phyloP scores from a whole-genome alignment of 148 eudicot genomes.

The Chenopodium quinoa region DNA sequence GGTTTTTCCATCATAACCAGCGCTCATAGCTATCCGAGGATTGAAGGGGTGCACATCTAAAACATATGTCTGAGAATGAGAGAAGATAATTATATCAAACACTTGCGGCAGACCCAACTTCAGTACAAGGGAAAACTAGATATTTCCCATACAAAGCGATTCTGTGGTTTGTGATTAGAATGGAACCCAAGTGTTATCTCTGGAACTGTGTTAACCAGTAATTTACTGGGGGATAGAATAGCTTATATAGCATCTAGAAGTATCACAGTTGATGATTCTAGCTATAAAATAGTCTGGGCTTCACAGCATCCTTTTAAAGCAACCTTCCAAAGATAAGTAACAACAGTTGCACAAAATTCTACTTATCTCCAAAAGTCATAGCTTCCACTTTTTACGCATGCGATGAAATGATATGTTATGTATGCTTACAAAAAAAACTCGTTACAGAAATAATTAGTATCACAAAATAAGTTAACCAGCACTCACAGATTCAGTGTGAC shows the following conservation, averaged over 20 bases:
- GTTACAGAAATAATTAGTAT: neutral
- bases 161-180: neutral
- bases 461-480: constrained; percentile 1
- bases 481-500: constrained; percentile 94
- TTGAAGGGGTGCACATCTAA: constrained; percentile 98
- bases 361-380: neutral
- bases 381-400: neutral
- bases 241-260: neutral
- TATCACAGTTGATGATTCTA: neutral
- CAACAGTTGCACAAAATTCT: neutral
- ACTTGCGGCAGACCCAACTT: too few species aligned
- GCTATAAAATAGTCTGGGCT: neutral
- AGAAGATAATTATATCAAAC: neutral
- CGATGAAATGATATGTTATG: neutral
- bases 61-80: constrained; percentile 74
- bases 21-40: constrained; percentile 99
- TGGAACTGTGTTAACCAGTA: neutral
- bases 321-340: neutral
- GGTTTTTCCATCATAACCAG: constrained; percentile 95
- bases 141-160: too few species aligned
- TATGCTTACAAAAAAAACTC: neutral
- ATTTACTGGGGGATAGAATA: neutral
- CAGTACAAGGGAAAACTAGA: too few species aligned
- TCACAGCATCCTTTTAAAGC: neutral
- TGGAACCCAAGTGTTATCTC: neutral